These are phyloP conservation scores for Talaromyces nanjingensis DNA, from an alignment of 495 filamentous ascomycete genomes.

Conservation along the genomic window DNA sequence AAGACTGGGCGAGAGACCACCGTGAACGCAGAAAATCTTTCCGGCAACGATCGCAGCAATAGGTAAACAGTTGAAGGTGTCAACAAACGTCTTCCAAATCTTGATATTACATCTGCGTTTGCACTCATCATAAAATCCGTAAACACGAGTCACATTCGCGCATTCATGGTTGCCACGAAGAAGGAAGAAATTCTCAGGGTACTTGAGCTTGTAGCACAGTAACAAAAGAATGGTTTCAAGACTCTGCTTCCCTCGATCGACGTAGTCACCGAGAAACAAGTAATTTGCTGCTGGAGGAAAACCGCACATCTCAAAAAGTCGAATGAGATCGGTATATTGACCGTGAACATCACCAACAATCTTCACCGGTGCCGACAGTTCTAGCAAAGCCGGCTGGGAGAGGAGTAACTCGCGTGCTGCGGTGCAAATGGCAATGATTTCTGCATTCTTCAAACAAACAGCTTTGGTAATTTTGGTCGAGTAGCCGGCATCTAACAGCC, in stretches of 20 bases:
- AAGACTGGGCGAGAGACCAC: conserved; percentile 85
- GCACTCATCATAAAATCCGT: conserved; percentile 99
- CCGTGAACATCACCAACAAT: conserved; percentile 98
- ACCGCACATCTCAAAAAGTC: conserved; percentile 98
- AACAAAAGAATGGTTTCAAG: conserved; percentile 93
- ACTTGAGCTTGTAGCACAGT: conserved; percentile 98
- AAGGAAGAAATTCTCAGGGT: conserved; percentile 97
- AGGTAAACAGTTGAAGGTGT: conserved; percentile 96
- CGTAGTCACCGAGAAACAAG: conserved; percentile 94
- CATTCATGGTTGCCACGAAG: conserved; percentile 97
- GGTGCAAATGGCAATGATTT: conserved; percentile 87
- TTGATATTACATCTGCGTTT: conserved; percentile 97
- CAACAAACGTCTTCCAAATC: conserved; percentile 97
- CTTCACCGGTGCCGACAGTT: conserved; percentile 91
- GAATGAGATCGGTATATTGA: conserved; percentile 94
- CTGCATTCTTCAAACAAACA: conserved; percentile 54
- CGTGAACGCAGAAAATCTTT: conserved; percentile 99
- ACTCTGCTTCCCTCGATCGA: conserved; percentile 95
- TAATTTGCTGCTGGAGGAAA: conserved; percentile 93
- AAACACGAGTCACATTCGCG: conserved; percentile 95
- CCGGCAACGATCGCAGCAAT: conserved; percentile 95
- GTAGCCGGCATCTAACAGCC: conserved; percentile 89
- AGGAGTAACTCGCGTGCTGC: conserved; percentile 84
- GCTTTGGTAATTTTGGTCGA: conserved; percentile 89
- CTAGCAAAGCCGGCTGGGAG: conserved; percentile 82